Evolutionary conservation across 108 stramenopile genomes (phyloP).

Genomic region (Nitzschia sp.): DNA sequence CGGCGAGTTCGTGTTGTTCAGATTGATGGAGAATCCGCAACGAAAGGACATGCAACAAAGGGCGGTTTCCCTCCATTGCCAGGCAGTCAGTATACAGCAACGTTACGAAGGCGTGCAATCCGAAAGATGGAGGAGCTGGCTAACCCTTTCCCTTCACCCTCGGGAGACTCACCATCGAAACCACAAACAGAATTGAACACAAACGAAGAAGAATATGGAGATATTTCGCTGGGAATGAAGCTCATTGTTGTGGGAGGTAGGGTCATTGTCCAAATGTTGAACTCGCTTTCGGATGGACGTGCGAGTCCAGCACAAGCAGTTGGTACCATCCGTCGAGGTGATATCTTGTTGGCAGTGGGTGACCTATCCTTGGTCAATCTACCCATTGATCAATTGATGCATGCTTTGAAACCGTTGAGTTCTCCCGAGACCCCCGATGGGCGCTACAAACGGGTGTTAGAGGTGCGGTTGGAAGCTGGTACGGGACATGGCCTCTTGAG

Average conservation of each 20-base stretch:
- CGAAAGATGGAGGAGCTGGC: constrained; percentile 32
- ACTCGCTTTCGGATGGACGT: constrained; percentile 64
- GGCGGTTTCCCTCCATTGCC: constrained; percentile 32
- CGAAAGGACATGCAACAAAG: constrained; percentile 7
- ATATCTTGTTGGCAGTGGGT: constrained; percentile 72
- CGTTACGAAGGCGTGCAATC: constrained; percentile 49
- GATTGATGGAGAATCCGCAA: background rate
- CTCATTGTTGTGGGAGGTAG: constrained; percentile 69
- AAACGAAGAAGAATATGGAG: constrained; percentile 47
- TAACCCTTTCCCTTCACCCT: too few species aligned
- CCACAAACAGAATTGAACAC: background rate
- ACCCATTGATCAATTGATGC: constrained; percentile 64
- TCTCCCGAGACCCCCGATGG: constrained; percentile 47
- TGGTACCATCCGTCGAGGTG: constrained; percentile 69
- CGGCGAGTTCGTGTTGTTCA: constrained; percentile 4
- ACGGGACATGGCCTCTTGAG: constrained; percentile 56
- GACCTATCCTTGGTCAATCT: constrained; percentile 58
- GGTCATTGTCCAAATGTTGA: constrained; percentile 80
- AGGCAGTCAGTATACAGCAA: constrained; percentile 43
- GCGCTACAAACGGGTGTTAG: constrained; percentile 52
- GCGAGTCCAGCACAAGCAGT: constrained; percentile 81
- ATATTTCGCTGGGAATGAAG: constrained; percentile 80
- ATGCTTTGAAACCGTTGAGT: constrained; percentile 65
- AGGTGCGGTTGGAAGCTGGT: constrained; percentile 62
- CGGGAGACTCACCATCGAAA: too few species aligned